Percentiles rank a stretch among this genome's conserved stretches.
These are phyloP conservation scores for Paraurostyla sp. DNA, from an alignment of 73 alveolate genomes.

Conservation along the genomic window DNA sequence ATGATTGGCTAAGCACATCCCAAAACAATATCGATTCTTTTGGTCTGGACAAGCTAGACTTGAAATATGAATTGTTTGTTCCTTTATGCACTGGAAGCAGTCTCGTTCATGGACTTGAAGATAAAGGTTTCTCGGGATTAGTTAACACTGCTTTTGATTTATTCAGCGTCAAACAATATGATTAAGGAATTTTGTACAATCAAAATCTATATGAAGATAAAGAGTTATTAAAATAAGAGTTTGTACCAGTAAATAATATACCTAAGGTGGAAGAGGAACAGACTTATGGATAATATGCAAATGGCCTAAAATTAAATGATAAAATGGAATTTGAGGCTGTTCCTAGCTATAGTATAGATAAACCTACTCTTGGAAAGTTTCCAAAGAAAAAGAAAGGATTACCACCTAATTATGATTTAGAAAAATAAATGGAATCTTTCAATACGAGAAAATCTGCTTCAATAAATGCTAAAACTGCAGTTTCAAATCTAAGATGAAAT, in stretches of 20 bases:
- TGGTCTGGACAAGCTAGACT: not conserved
- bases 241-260: too few relatives aligned
- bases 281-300: too few relatives aligned
- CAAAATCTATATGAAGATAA: not conserved
- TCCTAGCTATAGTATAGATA: too few relatives aligned
- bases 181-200: not conserved
- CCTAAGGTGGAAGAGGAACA: not conserved
- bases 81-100: not conserved
- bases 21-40: not conserved
- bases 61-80: not conserved
- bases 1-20: not conserved
- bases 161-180: not conserved
- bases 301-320: too few relatives aligned
- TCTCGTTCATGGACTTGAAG: not conserved
- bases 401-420: too few relatives aligned
- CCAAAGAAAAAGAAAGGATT: not conserved
- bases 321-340: too few relatives aligned
- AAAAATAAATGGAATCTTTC: too few relatives aligned
- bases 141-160: not conserved
- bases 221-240: not conserved
- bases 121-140: not conserved
- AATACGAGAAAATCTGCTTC: too few relatives aligned
- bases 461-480: too few relatives aligned
- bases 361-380: too few relatives aligned
- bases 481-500: too few relatives aligned